Evolutionary conservation across 176 grass and related monocot genomes (phyloP), one percentile per base, ranked within the genome.

Genomic region (Saccharum spontaneum): DNA sequence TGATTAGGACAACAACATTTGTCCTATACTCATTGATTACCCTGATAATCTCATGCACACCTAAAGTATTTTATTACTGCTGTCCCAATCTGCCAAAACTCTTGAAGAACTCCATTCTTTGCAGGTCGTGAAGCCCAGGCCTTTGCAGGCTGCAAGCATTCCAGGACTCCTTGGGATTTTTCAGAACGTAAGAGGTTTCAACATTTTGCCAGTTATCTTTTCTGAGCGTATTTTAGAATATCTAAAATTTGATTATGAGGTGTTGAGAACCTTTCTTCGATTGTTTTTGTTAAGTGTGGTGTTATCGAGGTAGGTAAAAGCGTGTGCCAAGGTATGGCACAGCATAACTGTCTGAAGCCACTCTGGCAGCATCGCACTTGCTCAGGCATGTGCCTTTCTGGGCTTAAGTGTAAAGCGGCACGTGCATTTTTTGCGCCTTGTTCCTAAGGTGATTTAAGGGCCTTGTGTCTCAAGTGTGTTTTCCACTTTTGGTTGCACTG

Each of bases 91-190:
- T 54, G 41, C 38, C 43, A 85, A 23, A 71, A 8, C 33, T 52
- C 37, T 86, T 86, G 50, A 89, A 76, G 65, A 70, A 54, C 13
- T 64, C 4, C 79, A 71, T 79, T 69, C 38, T 82, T 72, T 62
- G 10, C 79, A 99, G 97, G 87, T 87, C 16, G 94, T 97, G 82
- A 99, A 92, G 85, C 94, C 94, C 23, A 99, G 94, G 83, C 88
- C 94, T 69, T 82, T 99, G 83, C 97, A 99, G 76, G 94, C 94
- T 83, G 97, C 97, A 78, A 99, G 94, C 85, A 90, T 99, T 79
- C 97, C 97, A 23, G 97, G 97, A 66, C 90, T 99, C 64, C 90
- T 97, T 45, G 97, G 94, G 38, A 97, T 94, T 74, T 99, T 99
- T 76, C 97, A 99, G 78, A 99, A 99, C 18, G 97, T 99, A 94